phyloP scores from a whole-genome alignment of 768 basidiomycete genomes.

The Hortiboletus campestris region DNA sequence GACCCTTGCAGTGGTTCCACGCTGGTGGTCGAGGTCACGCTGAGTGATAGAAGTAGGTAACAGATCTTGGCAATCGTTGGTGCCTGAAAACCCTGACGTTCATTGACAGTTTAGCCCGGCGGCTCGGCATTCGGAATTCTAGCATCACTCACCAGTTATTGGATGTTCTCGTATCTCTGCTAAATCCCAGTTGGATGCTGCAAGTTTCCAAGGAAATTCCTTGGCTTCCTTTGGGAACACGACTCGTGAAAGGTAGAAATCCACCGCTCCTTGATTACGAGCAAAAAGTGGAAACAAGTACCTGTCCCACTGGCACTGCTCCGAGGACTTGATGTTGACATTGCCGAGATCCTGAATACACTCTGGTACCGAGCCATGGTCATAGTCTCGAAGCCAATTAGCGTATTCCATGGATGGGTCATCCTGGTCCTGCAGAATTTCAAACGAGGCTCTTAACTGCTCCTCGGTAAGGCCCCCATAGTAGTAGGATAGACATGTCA shows the following conservation, averaged over 20 bases:
- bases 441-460: not conserved
- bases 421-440: not conserved
- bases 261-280: not conserved
- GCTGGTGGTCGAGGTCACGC: too few relatives aligned
- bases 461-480: not conserved
- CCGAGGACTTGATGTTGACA: not conserved
- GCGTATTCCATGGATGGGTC: not conserved
- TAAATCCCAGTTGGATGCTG: not conserved
- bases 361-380: too few relatives aligned
- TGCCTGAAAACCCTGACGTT: too few relatives aligned
- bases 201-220: not conserved
- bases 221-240: not conserved
- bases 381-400: not conserved
- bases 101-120: too few relatives aligned
- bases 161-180: not conserved
- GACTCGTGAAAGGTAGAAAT: not conserved
- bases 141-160: not conserved
- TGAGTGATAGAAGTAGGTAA: too few relatives aligned
- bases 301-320: not conserved
- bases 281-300: not conserved
- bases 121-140: too few relatives aligned
- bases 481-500: not conserved
- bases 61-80: too few relatives aligned
- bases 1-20: slow-evolving; percentile 42
- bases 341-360: not conserved